Conservation (phyloP, 495 filamentous ascomycete genomes). For the Astrothelium subdiscretum region DNA sequence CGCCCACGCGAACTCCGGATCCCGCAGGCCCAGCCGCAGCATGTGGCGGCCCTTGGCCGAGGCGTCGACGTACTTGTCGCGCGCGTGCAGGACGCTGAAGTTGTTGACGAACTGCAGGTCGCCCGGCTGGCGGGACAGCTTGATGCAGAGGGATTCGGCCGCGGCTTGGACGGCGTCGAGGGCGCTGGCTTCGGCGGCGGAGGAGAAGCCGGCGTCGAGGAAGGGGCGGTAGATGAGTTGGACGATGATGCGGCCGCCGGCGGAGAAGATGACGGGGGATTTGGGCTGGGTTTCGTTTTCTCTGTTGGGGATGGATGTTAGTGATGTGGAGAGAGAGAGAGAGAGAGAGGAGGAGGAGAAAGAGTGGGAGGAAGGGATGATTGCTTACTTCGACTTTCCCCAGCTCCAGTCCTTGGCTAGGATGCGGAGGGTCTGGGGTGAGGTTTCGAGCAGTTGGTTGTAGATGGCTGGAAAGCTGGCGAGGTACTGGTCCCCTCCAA, state of each 20-base stretch:
- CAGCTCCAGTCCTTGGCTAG: neutral
- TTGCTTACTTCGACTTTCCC: neutral
- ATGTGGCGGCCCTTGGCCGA: slow-evolving; percentile 18
- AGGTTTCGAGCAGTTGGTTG: slow-evolving; percentile 15
- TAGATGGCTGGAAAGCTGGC: slow-evolving; percentile 17
- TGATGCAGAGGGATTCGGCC: slow-evolving; percentile 11
- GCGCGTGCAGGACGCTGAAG: slow-evolving; percentile 19
- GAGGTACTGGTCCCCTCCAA: slow-evolving; percentile 20
- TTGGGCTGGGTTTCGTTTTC: neutral
- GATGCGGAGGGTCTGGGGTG: slow-evolving; percentile 5
- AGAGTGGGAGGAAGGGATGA: too few species aligned
- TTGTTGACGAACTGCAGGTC: slow-evolving; percentile 23
- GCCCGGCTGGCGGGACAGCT: slow-evolving; percentile 14
- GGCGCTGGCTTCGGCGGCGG: slow-evolving; percentile 9
- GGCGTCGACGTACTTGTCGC: neutral
- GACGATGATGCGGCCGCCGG: neutral
- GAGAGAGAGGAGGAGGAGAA: too few species aligned
- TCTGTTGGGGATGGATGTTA: neutral
- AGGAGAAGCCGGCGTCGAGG: neutral
- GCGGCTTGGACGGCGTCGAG: slow-evolving; percentile 11
- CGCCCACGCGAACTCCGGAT: slow-evolving; percentile 15
- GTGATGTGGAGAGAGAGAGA: too few species aligned
- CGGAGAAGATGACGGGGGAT: neutral
- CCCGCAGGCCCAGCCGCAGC: slow-evolving; percentile 19
- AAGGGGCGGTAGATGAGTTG: neutral